Conservation (phyloP, 2,329 filamentous ascomycete species). For the Gnomoniopsis smithogilvyi region DNA sequence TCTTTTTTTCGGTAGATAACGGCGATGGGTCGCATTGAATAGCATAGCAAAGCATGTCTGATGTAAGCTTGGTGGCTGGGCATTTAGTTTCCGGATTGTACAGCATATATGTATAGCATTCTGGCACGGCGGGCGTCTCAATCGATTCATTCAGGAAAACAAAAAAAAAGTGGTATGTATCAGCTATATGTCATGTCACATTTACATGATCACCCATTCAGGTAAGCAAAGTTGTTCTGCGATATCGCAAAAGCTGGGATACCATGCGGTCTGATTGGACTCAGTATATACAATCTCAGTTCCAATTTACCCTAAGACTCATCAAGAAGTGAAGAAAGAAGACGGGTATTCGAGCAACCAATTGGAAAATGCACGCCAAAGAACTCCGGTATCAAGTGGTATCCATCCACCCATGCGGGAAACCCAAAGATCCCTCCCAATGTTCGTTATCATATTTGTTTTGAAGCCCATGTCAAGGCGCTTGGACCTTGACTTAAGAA, state of each 20-base stretch:
- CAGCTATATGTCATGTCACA: too few species aligned
- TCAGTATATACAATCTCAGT: neutral
- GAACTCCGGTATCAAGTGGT: neutral
- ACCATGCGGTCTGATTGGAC: neutral
- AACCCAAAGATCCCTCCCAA: neutral
- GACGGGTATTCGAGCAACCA: neutral
- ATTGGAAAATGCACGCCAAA: neutral
- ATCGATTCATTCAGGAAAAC: too few species aligned
- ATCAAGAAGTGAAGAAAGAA: neutral
- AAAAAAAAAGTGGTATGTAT: too few species aligned
- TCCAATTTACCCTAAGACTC: neutral
- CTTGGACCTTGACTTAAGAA: neutral
- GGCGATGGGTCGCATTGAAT: neutral
- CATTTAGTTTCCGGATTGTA: too few species aligned
- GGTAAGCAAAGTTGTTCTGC: too few species aligned
- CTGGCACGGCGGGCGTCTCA: too few species aligned
- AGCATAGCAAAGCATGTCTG: neutral
- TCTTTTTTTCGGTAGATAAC: too few species aligned
- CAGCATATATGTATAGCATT: too few species aligned
- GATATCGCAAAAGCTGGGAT: too few species aligned
- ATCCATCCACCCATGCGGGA: neutral
- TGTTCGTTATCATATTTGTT: neutral
- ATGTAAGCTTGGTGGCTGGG: too few species aligned
- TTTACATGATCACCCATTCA: too few species aligned
- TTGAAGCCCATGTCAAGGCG: neutral